A percentile compares a stretch with the other conserved stretches of the same genome.
Conservation (phyloP, 2,329 filamentous ascomycete genomes). For the Amesomyces nigricolor region DNA sequence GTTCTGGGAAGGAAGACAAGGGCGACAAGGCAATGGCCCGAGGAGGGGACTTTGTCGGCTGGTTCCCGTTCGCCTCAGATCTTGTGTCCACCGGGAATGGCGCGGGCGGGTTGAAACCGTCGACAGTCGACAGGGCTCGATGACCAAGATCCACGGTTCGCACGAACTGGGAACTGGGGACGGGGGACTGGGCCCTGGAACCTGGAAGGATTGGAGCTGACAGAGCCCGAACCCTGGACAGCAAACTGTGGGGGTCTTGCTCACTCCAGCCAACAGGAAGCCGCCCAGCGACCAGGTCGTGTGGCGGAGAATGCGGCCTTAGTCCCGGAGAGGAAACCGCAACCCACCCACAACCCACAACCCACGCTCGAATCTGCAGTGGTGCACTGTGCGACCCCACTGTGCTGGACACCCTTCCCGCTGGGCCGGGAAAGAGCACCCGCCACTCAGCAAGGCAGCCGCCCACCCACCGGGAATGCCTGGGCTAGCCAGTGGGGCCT, state of each 20-base stretch:
- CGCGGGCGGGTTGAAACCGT: slow-evolving; percentile 2
- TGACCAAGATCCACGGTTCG: background rate
- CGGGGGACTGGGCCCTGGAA: background rate
- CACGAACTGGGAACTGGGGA: background rate
- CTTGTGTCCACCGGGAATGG: background rate
- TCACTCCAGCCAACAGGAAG: slow-evolving; percentile 18
- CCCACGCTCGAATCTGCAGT: background rate
- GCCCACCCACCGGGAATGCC: slow-evolving; percentile 5
- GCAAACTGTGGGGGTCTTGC: background rate
- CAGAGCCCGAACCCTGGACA: slow-evolving; percentile 24
- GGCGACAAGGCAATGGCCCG: too few relatives aligned
- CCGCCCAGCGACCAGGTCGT: background rate
- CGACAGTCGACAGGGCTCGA: background rate
- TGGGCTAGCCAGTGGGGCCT: background rate
- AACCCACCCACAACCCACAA: background rate
- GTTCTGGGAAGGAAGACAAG: background rate
- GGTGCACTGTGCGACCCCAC: slow-evolving; percentile 12
- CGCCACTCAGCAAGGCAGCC: slow-evolving; percentile 8
- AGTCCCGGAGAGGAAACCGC: slow-evolving; percentile 17
- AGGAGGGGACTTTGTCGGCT: too few relatives aligned
- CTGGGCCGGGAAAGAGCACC: slow-evolving; percentile 19
- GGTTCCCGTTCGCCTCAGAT: background rate
- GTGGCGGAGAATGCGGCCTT: slow-evolving; percentile 22
- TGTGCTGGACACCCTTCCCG: slow-evolving; percentile 12
- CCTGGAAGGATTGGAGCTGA: background rate